Evolutionary conservation across 768 basidiomycete species (phyloP).

Genomic region (Tylopilus felleus): DNA sequence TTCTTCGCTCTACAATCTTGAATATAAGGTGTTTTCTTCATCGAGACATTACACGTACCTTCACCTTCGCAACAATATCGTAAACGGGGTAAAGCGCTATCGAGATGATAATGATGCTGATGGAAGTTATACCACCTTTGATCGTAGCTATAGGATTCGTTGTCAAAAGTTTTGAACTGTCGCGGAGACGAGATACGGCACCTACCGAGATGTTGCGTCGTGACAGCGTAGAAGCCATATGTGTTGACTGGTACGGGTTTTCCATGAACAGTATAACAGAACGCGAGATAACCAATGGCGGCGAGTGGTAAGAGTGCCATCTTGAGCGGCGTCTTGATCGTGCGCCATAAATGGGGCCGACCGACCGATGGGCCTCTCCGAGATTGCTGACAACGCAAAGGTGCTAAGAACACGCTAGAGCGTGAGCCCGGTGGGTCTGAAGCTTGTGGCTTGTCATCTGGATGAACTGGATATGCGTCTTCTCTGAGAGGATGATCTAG

Average conservation of each 20-base stretch:
- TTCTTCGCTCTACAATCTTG: slow-evolving; percentile 20
- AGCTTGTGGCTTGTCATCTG: neutral
- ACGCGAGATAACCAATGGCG: slow-evolving; percentile 28
- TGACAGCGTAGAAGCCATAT: slow-evolving; percentile 19
- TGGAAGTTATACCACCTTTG: slow-evolving; percentile 27
- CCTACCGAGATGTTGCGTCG: slow-evolving; percentile 21
- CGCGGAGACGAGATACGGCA: neutral
- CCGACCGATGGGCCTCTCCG: neutral
- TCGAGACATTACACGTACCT: slow-evolving; percentile 2
- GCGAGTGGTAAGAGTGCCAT: slow-evolving; percentile 24
- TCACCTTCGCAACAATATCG: slow-evolving; percentile 14
- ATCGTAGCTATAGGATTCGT: slow-evolving; percentile 17
- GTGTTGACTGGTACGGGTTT: slow-evolving; percentile 25
- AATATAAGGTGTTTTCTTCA: neutral
- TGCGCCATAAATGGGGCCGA: slow-evolving; percentile 6
- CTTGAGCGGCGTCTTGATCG: slow-evolving; percentile 3
- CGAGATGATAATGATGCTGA: slow-evolving; percentile 28
- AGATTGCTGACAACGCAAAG: slow-evolving; percentile 1
- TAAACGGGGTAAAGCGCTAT: slow-evolving; percentile 28
- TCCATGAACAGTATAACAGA: slow-evolving; percentile 27
- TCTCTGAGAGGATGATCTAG: neutral
- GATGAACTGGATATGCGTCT: neutral
- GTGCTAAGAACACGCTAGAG: slow-evolving; percentile 4
- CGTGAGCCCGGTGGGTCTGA: neutral
- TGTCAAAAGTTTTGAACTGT: neutral